phyloP scores from a whole-genome alignment of 192 early-diverging fungal genomes.

The Entophlyctis luteolus region DNA sequence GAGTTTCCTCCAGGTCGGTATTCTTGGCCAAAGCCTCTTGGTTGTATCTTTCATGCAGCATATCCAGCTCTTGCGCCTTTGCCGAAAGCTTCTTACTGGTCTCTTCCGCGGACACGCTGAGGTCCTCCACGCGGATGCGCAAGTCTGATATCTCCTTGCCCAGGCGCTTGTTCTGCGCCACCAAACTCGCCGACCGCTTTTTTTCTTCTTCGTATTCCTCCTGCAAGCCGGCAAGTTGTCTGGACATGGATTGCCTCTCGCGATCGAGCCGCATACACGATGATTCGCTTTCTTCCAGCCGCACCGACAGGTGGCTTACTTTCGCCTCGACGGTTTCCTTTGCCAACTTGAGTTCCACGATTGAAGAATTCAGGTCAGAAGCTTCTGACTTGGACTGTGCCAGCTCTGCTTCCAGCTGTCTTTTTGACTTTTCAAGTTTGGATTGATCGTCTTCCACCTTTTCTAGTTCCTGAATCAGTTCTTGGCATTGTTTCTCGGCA shows the following conservation, averaged over 20 bases:
- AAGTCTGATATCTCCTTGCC: conserved; percentile 55
- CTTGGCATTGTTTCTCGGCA: conserved; percentile 42
- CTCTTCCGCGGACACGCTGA: conserved; percentile 48
- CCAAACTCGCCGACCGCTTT: conserved; percentile 30
- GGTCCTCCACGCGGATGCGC: conserved; percentile 63
- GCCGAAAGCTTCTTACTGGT: conserved; percentile 48
- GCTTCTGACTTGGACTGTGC: conserved; percentile 16
- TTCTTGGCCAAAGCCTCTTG: conserved; percentile 53
- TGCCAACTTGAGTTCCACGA: conserved; percentile 57
- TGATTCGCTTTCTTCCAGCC: conserved; percentile 55
- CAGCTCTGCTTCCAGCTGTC: conserved; percentile 45
- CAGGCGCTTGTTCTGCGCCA: conserved; percentile 46
- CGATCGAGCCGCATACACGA: conserved; percentile 48
- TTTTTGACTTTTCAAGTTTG: conserved; percentile 37
- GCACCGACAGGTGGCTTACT: conserved; percentile 46
- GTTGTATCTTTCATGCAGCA: conserved; percentile 59
- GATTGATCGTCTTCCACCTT: conserved; percentile 37
- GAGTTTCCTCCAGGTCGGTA: conserved; percentile 54
- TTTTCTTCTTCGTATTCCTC: conserved; percentile 56
- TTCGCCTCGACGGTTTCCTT: conserved; percentile 70
- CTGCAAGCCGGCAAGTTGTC: conserved; percentile 37
- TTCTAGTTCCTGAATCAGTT: conserved; percentile 42
- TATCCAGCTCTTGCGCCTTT: conserved; percentile 62
- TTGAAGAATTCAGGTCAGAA: conserved; percentile 57
- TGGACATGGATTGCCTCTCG: conserved; percentile 49